Base-by-base conservation (phyloP, 2,329 filamentous ascomycete genomes). In the Hypoxylon sp. region DNA sequence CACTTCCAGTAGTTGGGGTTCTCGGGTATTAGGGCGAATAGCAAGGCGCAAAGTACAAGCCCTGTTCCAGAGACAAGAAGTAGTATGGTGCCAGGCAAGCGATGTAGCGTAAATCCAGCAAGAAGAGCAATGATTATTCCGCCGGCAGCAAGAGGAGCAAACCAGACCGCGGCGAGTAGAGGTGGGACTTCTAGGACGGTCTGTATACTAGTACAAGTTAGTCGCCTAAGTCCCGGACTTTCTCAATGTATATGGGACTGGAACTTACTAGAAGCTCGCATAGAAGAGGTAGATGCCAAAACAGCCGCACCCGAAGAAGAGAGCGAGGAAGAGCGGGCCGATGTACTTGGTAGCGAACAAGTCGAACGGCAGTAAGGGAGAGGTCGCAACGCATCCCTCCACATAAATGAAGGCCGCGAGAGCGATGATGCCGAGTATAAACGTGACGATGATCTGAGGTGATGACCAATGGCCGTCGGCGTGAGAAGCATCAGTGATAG, bases 401-500 rank as follows among this genome's bases (percentile, higher is more conserved):
- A 93, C 82, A 67, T 92, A 93, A 4, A 89, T 81, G 10, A 90
- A 88, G 0, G 80, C 78, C 0, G 78, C 80, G 1, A 94, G 80
- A 2, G 90, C 77, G 0, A 91, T 56, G 7, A 86, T 78, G 0
- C 92, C 92, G 1, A 91, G 48, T 1, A 88, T 79, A 55, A 94
- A 85, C 0, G 88, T 87, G 11, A 88, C 80, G 37, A 87, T 85
- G 46, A 94, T 89, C 70, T 93, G 92, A 1, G 90, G 89, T 0
- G 89, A 92, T 24, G 78, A 81, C 91, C 91, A 94, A 1, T 89
- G 87, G 1, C 88, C 75, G 0, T 88, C 85, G 0, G 90, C 90
- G 75, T 92, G 89, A 0, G 88, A 86, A 6, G 88, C 89, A 56
- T 92, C 89, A 0, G 92, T 93, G 57, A 94, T 86, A 0, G 91